phyloP scores from a whole-genome alignment of 441 rosid genomes.

The Heliophila coronopifolia region DNA sequence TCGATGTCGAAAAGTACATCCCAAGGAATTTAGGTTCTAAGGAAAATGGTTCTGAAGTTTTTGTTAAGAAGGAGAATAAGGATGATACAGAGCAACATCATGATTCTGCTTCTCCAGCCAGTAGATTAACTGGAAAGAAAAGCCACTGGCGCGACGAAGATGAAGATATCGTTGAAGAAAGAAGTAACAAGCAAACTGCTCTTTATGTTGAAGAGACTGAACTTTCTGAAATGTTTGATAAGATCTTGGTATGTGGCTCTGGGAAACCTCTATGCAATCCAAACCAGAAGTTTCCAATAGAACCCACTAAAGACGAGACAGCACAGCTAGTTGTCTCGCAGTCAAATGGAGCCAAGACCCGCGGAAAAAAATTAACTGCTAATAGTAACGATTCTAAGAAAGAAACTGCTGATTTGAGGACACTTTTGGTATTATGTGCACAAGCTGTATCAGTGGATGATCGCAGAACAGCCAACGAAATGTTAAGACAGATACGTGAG shows the following conservation, averaged over 20 bases:
- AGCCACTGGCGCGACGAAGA: conserved; percentile 29
- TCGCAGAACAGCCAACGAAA: conserved; percentile 46
- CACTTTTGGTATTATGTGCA: conserved; percentile 41
- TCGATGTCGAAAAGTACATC: conserved; percentile 30
- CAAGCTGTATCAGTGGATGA: conserved; percentile 49
- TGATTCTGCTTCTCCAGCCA: neutral
- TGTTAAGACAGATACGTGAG: conserved; percentile 58
- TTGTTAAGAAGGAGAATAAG: conserved; percentile 5
- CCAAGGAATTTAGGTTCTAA: conserved; percentile 23
- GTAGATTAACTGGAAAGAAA: conserved; percentile 22
- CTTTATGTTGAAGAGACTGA: conserved; percentile 34
- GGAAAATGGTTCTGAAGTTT: conserved; percentile 18
- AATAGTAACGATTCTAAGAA: conserved; percentile 1
- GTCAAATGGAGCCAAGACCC: conserved; percentile 25
- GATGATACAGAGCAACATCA: conserved; percentile 12
- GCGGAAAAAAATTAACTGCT: conserved; percentile 22
- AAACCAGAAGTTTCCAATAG: conserved; percentile 11
- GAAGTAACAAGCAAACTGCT: conserved; percentile 37
- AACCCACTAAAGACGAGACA: conserved; percentile 8
- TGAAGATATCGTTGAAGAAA: conserved; percentile 22
- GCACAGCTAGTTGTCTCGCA: conserved; percentile 1
- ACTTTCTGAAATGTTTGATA: conserved; percentile 35
- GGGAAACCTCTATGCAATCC: conserved; percentile 29
- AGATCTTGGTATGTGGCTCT: conserved; percentile 20
- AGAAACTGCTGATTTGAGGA: conserved; percentile 39